Evolutionary conservation across 495 filamentous ascomycete genomes (phyloP).

Genomic region (Entonaema liquescens): DNA sequence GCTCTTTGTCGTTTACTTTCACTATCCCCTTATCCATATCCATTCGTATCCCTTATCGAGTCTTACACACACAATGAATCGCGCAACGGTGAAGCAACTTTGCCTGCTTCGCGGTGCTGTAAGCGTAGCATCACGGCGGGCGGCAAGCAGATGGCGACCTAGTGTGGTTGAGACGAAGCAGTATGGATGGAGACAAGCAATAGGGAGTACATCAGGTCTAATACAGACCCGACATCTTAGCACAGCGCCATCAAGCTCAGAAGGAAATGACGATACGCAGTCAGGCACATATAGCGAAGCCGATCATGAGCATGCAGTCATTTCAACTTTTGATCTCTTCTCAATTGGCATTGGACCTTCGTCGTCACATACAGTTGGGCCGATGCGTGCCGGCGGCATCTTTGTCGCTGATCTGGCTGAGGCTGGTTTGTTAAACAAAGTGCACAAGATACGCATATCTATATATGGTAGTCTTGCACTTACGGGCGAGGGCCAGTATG

Average conservation of each 20-base stretch:
- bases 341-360: constrained; percentile 51
- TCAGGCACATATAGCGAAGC: constrained; percentile 48
- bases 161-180: constrained; percentile 1
- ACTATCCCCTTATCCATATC: neutral
- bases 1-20: constrained; percentile 11
- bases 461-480: constrained; percentile 51
- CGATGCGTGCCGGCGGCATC: constrained; percentile 50
- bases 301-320: constrained; percentile 51
- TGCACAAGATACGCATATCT: constrained; percentile 48
- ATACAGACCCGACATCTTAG: constrained; percentile 33
- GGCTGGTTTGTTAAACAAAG: constrained; percentile 44
- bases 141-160: constrained; percentile 27
- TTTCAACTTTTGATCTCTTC: constrained; percentile 51
- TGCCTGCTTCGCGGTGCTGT: constrained; percentile 37
- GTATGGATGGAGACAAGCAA: neutral
- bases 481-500: constrained; percentile 49
- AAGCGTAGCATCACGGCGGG: constrained; percentile 23
- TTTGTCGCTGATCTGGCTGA: constrained; percentile 47
- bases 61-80: constrained; percentile 33
- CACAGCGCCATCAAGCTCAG: constrained; percentile 7
- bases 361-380: constrained; percentile 50
- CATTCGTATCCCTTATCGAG: neutral
- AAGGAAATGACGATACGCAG: constrained; percentile 25
- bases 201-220: neutral
- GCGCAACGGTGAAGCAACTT: constrained; percentile 40